Percentiles rank a stretch among this genome's conserved stretches.
These are phyloP conservation scores for Kandelia obovata DNA, from an alignment of 345 rosid species.

Conservation along the genomic window DNA sequence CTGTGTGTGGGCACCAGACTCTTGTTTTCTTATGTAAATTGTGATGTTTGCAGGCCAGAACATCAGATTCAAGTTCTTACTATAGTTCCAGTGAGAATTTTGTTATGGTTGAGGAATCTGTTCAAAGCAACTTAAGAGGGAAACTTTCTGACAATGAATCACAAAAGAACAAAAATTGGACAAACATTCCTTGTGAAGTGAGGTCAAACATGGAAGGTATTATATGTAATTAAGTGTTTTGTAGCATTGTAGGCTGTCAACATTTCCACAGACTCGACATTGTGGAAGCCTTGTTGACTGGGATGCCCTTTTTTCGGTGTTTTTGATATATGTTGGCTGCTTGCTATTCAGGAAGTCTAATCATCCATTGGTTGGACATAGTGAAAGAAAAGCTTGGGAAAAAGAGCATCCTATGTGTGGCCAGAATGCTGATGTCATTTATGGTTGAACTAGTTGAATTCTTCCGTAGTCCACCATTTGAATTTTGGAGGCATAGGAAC, in stretches of 20 bases:
- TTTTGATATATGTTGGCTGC: background rate
- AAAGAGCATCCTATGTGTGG: constrained; percentile 29
- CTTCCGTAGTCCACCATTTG: constrained; percentile 33
- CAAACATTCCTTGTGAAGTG: constrained; percentile 16
- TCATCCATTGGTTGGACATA: constrained; percentile 39
- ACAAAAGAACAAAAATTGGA: constrained; percentile 20
- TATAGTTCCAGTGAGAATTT: constrained; percentile 68
- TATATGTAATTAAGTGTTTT: background rate
- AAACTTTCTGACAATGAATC: constrained; percentile 31
- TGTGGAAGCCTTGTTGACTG: background rate
- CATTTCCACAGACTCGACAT: background rate
- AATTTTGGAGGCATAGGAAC: constrained; percentile 54
- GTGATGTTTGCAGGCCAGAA: constrained; percentile 43
- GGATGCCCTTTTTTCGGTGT: background rate
- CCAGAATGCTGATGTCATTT: constrained; percentile 39
- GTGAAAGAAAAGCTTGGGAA: constrained; percentile 44
- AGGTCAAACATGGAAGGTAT: constrained; percentile 39
- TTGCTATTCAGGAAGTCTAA: constrained; percentile 39
- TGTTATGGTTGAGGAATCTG: constrained; percentile 32
- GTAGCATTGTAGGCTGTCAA: background rate
- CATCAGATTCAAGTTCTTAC: constrained; percentile 53
- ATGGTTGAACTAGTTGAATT: constrained; percentile 48
- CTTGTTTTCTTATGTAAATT: constrained; percentile 1
- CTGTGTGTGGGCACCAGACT: background rate
- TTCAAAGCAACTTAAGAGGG: constrained; percentile 26